These are phyloP conservation scores for Tylopilus sp. DNA, from an alignment of 768 basidiomycete species.

Conservation along the genomic window DNA sequence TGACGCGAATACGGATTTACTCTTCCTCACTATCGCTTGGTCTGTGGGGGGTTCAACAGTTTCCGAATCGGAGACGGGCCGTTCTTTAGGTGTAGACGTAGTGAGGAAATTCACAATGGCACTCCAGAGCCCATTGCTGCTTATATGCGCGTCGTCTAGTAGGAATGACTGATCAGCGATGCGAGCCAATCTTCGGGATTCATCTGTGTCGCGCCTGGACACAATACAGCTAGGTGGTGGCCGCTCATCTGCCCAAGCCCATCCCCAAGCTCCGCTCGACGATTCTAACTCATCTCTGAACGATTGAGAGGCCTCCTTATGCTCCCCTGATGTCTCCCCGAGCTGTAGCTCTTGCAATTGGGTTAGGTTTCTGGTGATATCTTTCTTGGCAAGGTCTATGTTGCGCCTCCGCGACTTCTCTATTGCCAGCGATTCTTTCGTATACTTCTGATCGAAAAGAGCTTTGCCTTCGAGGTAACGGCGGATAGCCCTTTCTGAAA, in stretches of 20 bases:
- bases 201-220: conserved; percentile 80
- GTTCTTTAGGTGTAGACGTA: conserved; percentile 43
- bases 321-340: conserved; percentile 21
- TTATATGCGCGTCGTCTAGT: conserved; percentile 55
- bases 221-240: conserved; percentile 94
- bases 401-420: conserved; percentile 67
- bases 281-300: conserved; percentile 35
- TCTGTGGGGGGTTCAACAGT: not conserved
- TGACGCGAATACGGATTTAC: conserved; percentile 26
- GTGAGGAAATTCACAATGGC: conserved; percentile 64
- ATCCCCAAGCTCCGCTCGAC: conserved; percentile 61
- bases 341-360: conserved; percentile 35
- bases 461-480: conserved; percentile 69
- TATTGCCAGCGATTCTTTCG: conserved; percentile 49
- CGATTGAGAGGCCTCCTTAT: conserved; percentile 16
- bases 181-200: conserved; percentile 68
- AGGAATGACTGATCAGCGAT: conserved; percentile 67
- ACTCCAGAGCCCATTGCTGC: conserved; percentile 72
- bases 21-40: conserved; percentile 15
- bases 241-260: conserved; percentile 83
- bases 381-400: conserved; percentile 59
- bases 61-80: conserved; percentile 21
- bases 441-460: conserved; percentile 67
- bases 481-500: conserved; percentile 71
- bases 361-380: conserved; percentile 52